Evolutionary conservation across 1,284 basidiomycete species (phyloP).

Genomic region (Wallemia hederae): DNA sequence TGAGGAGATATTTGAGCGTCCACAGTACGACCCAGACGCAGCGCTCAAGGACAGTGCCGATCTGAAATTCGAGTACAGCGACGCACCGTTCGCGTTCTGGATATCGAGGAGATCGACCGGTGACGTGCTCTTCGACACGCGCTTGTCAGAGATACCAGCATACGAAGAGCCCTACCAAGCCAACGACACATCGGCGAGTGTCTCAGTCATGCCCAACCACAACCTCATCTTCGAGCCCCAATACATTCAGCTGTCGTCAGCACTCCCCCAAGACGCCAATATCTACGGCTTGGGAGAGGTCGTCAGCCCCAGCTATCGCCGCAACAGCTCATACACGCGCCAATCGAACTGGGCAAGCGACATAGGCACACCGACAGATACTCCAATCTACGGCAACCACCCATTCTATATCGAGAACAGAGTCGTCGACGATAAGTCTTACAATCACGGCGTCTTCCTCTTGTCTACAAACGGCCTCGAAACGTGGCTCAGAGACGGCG

Average conservation of each 20-base stretch:
- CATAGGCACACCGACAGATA: slow-evolving; percentile 9
- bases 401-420: slow-evolving; percentile 10
- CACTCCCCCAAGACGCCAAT: slow-evolving; percentile 9
- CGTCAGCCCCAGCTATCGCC: slow-evolving; percentile 7
- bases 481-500: slow-evolving; percentile 1
- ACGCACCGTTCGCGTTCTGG: slow-evolving; percentile 45
- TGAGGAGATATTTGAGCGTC: slow-evolving; percentile 2
- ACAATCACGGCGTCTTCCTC: slow-evolving; percentile 7
- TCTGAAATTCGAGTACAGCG: slow-evolving; percentile 30
- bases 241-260: slow-evolving; percentile 26
- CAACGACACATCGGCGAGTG: slow-evolving; percentile 3
- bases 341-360: slow-evolving; percentile 11
- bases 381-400: slow-evolving; percentile 12
- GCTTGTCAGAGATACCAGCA: slow-evolving; percentile 13
- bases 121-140: slow-evolving; percentile 37
- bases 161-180: slow-evolving; percentile 8
- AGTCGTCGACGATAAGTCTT: slow-evolving; percentile 3
- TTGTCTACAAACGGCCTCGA: slow-evolving; percentile 6
- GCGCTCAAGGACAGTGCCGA: slow-evolving; percentile 12
- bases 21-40: slow-evolving; percentile 6
- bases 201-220: slow-evolving; percentile 9
- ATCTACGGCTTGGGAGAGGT: slow-evolving; percentile 11
- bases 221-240: slow-evolving; percentile 45
- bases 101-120: slow-evolving; percentile 33
- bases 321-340: slow-evolving; percentile 8